These are phyloP conservation scores for Peribolospora baueri DNA, from an alignment of 768 basidiomycete species.

Conservation along the genomic window DNA sequence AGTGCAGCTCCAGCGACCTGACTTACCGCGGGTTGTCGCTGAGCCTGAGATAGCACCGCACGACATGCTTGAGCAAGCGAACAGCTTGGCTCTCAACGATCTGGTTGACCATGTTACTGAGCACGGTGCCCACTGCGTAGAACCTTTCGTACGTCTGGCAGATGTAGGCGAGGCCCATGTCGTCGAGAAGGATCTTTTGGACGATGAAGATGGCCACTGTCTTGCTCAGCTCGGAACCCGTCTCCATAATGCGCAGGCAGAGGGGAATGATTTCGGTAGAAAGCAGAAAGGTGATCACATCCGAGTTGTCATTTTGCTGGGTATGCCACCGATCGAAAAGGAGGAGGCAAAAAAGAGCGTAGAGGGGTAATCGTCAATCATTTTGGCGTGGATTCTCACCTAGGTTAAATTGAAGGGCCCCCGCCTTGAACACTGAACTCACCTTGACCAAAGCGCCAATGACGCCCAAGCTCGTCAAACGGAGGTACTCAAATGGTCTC, in stretches of 20 bases:
- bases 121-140: conserved; percentile 92
- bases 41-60: conserved; percentile 80
- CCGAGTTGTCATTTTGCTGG: conserved; percentile 96
- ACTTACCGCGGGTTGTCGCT: conserved; percentile 82
- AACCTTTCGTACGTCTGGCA: conserved; percentile 99
- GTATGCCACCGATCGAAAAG: background rate
- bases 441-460: conserved; percentile 98
- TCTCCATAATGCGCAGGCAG: conserved; percentile 98
- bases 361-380: background rate
- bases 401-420: too few relatives aligned
- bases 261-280: conserved; percentile 99
- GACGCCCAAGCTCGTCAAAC: conserved; percentile 96
- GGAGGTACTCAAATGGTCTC: conserved; percentile 94
- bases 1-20: background rate
- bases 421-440: conserved; percentile 7
- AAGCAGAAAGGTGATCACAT: conserved; percentile 94
- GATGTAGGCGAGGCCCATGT: conserved; percentile 92
- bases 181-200: conserved; percentile 81
- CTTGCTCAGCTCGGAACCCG: conserved; percentile 91
- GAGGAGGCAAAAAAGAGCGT: background rate
- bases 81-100: conserved; percentile 96
- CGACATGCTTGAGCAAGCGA: conserved; percentile 84
- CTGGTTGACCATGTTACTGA: conserved; percentile 97
- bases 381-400: too few relatives aligned
- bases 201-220: conserved; percentile 99